phyloP scores from a whole-genome alignment of 208 protist genomes.

The Phytomonas francai region DNA sequence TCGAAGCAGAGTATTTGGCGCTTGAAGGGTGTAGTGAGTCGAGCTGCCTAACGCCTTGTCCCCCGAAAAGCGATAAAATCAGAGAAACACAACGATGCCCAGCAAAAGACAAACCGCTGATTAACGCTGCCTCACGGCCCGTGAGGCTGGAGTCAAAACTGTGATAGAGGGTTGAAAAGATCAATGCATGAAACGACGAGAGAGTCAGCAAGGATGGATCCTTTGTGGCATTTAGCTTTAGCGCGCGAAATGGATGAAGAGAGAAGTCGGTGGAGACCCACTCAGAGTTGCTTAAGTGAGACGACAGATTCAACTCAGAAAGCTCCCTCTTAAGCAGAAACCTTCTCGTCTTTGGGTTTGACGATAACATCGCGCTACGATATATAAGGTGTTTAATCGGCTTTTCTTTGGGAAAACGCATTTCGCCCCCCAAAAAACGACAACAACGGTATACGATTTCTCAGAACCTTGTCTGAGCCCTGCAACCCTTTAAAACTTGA shows the following conservation, averaged over 20 bases:
- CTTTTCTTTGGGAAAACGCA: background rate
- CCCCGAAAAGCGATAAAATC: background rate
- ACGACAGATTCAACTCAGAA: background rate
- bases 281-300: background rate
- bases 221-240: constrained; percentile 13
- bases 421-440: background rate
- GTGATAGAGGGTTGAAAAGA: constrained; percentile 19
- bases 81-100: background rate
- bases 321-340: background rate
- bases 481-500: background rate
- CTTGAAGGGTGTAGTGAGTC: background rate
- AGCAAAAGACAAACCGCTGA: background rate
- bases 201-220: constrained; percentile 14
- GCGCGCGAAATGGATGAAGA: constrained; percentile 10
- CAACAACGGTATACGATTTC: background rate
- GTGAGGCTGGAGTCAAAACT: constrained; percentile 12
- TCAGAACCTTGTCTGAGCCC: background rate
- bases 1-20: background rate
- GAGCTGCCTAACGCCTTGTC: background rate
- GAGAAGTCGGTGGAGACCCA: background rate
- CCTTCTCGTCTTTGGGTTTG: background rate
- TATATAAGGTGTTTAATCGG: background rate
- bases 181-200: constrained; percentile 12
- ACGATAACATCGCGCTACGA: background rate
- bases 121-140: background rate